Evolutionary conservation across 2,329 filamentous ascomycete genomes (phyloP).

Genomic region (Phyllosticta citriasiana): DNA sequence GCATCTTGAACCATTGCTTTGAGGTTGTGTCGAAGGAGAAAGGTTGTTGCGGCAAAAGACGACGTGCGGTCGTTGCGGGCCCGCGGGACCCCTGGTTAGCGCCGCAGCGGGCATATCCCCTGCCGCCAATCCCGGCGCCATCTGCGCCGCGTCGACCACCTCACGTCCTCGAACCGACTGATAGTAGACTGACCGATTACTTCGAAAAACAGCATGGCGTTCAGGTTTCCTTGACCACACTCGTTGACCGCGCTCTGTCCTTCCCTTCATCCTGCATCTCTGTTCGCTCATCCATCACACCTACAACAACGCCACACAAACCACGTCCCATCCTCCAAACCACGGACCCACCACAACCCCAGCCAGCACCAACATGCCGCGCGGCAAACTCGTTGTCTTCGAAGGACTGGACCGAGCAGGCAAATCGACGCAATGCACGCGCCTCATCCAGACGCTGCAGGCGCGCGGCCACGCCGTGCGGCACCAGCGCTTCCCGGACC

Average conservation of each 20-base stretch:
- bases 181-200: neutral
- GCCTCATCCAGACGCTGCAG: constrained; percentile 48
- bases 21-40: neutral
- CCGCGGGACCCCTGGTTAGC: neutral
- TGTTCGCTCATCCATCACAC: no score
- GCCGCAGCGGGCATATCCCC: neutral
- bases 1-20: neutral
- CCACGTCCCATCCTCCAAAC: neutral
- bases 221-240: neutral
- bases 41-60: neutral
- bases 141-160: constrained; percentile 1
- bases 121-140: constrained; percentile 1
- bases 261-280: neutral
- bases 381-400: constrained; percentile 70
- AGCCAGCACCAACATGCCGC: constrained; percentile 19
- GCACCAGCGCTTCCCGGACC: constrained; percentile 65
- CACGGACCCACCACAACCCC: neutral
- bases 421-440: constrained; percentile 80
- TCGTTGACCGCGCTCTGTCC: no score
- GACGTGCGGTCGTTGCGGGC: neutral
- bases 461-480: constrained; percentile 43
- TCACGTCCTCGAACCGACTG: neutral
- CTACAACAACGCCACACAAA: no score
- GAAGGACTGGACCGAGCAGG: constrained; percentile 86
- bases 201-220: neutral